phyloP scores from a whole-genome alignment of 1,139 yeast genomes.

The Yamadazyma trypodendri region DNA sequence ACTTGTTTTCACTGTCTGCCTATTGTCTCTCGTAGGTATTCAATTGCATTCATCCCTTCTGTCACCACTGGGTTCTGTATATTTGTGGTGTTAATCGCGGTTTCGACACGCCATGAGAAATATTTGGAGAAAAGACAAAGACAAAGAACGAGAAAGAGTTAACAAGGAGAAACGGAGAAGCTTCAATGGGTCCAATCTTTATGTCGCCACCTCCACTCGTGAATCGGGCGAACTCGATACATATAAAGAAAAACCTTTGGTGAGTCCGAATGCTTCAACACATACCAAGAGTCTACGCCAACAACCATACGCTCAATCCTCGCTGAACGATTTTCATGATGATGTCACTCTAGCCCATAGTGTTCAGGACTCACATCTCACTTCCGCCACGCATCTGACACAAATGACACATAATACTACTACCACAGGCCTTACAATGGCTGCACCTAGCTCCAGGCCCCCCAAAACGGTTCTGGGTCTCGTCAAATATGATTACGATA shows the following conservation, averaged over 20 bases:
- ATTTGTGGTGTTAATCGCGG: neutral
- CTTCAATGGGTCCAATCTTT: conserved; percentile 9
- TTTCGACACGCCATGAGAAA: conserved; percentile 17
- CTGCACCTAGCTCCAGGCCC: neutral
- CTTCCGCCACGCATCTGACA: neutral
- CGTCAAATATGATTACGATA: conserved; percentile 36
- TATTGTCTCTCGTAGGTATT: too few species aligned
- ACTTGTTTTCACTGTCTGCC: too few species aligned
- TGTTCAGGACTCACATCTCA: conserved; percentile 3
- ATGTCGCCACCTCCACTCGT: conserved; percentile 6
- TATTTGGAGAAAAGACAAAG: conserved; percentile 20
- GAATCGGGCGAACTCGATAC: conserved; percentile 5
- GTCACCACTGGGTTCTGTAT: too few species aligned
- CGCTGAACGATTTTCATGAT: conserved; percentile 1
- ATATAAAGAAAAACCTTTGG: neutral
- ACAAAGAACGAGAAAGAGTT: conserved; percentile 18
- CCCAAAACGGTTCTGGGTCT: conserved; percentile 20
- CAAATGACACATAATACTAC: too few species aligned
- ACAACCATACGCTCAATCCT: neutral
- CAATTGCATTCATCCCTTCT: too few species aligned
- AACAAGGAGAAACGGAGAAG: conserved; percentile 16
- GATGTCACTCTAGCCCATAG: conserved; percentile 7
- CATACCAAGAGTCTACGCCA: neutral
- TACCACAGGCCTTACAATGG: neutral
- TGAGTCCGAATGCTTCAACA: neutral